Evolutionary conservation across 208 protist species (phyloP), one percentile per base, ranked within the genome.

Genomic region (Crithidia fasciculata): DNA sequence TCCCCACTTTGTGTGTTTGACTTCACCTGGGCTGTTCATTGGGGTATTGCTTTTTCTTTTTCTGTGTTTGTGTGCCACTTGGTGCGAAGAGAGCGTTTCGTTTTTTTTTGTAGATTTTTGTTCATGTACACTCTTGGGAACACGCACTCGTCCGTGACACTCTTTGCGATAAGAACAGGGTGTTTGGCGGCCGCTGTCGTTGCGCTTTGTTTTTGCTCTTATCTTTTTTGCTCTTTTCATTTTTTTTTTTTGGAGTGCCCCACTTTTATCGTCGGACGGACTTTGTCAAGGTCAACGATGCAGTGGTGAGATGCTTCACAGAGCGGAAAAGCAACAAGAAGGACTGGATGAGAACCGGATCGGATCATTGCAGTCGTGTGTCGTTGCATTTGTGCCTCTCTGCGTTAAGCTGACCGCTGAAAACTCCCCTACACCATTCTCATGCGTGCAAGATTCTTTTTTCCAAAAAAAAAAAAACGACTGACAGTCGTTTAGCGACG

Each of bases 291-390:
- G 28, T 28, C 28, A 1, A 28, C 28, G 28, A 28, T 28, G 28
- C 28, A 28, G 28, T 28, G 28, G 28, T 28, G 28, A 28, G 28
- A 28, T 28, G 28, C 28, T 28, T 28, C 28, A 28, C 28, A 28
- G 28, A 28, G 28, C 28, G 28, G 28, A 1, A 28, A 28, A 28
- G 28, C 28, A 28, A 28, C 28, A 28, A 28, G 28, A 28, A 28
- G 28, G 28, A 28, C 28, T 28, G 28, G 28, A 28, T 28, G 28
- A 28, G 28, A 28, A 28, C 28, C 28, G 28, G 28, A 28, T 1
- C 0, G 28, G 28, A 28, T 28, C 28, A 28, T 69, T 78, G 36
- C 71, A 69, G 16, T 54, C 16, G 9, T 44, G 50, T 37, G 36
- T 9, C 8, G 16, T 36, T 65, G n/a, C 41, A 50, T 8, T 74